Percentiles rank a stretch among this genome's conserved stretches.
These are phyloP conservation scores for Apophysomyces variabilis DNA, from an alignment of 371 early-diverging fungal genomes.

Conservation along the genomic window DNA sequence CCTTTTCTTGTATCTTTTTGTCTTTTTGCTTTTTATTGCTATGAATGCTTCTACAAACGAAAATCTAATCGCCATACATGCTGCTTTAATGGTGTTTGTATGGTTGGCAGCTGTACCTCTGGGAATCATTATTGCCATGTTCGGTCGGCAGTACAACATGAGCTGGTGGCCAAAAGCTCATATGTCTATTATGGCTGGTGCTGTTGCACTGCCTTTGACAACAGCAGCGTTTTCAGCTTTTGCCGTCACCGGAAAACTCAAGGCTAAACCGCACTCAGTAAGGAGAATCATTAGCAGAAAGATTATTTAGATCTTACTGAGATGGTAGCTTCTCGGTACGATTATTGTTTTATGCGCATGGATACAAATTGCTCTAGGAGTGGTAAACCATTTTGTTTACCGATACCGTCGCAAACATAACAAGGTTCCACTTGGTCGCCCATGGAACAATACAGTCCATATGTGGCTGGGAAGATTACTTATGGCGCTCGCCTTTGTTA, in stretches of 20 bases:
- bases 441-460: constrained; percentile 40
- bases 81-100: constrained; percentile 35
- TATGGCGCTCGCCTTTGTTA: constrained; percentile 26
- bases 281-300: constrained; percentile 1
- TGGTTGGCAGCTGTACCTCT: constrained; percentile 42
- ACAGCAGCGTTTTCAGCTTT: constrained; percentile 27
- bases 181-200: constrained; percentile 37
- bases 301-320: not conserved
- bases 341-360: constrained; percentile 30
- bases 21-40: not conserved
- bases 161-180: constrained; percentile 41
- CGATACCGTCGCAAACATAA: constrained; percentile 26
- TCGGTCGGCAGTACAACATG: constrained; percentile 32
- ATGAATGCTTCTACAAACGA: constrained; percentile 24
- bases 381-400: constrained; percentile 36
- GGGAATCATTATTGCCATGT: constrained; percentile 30
- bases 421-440: constrained; percentile 21
- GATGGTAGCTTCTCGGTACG: constrained; percentile 31
- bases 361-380: constrained; percentile 33
- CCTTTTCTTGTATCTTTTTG: constrained; percentile 12
- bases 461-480: constrained; percentile 38
- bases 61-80: constrained; percentile 26
- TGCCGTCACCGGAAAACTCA: constrained; percentile 22
- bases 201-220: constrained; percentile 32
- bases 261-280: constrained; percentile 38